Base-by-base conservation (phyloP, 192 early-diverging fungal species). In the Thamnidium elegans region DNA sequence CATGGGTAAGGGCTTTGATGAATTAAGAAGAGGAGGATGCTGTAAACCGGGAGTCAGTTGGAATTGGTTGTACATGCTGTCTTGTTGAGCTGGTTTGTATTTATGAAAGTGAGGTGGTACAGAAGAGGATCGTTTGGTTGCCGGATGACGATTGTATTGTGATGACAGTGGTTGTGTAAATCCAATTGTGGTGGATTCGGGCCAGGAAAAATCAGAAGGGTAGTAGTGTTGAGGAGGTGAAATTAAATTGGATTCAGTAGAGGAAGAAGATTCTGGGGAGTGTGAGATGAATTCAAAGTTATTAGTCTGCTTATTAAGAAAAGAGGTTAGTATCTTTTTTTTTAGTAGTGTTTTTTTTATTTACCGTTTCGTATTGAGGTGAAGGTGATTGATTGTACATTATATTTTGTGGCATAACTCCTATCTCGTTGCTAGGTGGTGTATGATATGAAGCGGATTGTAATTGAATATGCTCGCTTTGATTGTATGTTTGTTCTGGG, bases 41-140 rank as follows among this genome's bases (percentile, higher is more conserved):
- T 55, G n/a, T 10, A 11, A 14, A 0, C 1, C 32, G 26, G 31
- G 21, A 34, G 36, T 39, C 20, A 45, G 15, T 44, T 66, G 53
- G 3, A 20, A 53, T n/a, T 34, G 60, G 46, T 45, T 23, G 7
- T 36, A 56, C 21, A 56, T 21, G 31, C 9, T 10, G 3, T 56
- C 46, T 48, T 56, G 55, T 17, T 15, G 17, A 13, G 14, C 30
- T 39, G 39, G 66, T 7, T 42, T 44, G 19, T 34, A 48, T 47
- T 17, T 31, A 47, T 66, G 30, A 5, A 58, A 60, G n/a, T 36
- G 43, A 9, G 55, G 39, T 32, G 66, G 66, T 7, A 67, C 55
- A 52, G 66, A 67, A n/a, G 66, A 59, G 6, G 66, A 67, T 17
- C 66, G 66, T 15, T 53, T 48, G 8, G 10, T 45, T 30, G 26